Percentiles rank a stretch among this genome's conserved stretches.
Evolutionary conservation across 768 basidiomycete species (phyloP).

Genomic region (Podaxis sp.): DNA sequence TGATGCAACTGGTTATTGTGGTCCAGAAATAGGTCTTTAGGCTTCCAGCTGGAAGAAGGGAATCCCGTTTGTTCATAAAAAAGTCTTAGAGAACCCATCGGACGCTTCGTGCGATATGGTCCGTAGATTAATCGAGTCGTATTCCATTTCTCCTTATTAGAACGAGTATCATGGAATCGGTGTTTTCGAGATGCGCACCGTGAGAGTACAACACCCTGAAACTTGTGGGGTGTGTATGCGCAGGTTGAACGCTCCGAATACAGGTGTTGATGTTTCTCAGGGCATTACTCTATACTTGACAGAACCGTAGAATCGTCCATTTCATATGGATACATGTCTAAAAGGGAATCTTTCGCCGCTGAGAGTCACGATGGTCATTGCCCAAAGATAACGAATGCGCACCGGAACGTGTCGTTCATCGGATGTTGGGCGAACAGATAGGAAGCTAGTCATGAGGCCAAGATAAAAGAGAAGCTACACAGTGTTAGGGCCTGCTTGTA

Average conservation of each 20-base stretch:
- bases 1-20: not conserved
- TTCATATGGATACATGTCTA: not conserved
- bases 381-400: not conserved
- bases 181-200: not conserved
- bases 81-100: not conserved
- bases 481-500: not conserved
- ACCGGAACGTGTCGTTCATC: not conserved
- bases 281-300: not conserved
- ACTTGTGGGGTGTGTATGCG: not conserved
- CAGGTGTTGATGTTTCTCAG: not conserved
- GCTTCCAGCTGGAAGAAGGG: not conserved
- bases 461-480: not conserved
- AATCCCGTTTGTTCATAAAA: not conserved
- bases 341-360: not conserved
- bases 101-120: not conserved
- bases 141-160: not conserved
- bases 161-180: not conserved
- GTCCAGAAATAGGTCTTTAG: not conserved
- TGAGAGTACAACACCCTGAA: not conserved
- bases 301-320: not conserved
- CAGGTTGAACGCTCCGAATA: not conserved
- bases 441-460: not conserved
- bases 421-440: not conserved
- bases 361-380: not conserved
- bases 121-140: not conserved